Conservation (phyloP, 1,139 yeast genomes). For the Trichomonascaceae sp. region DNA sequence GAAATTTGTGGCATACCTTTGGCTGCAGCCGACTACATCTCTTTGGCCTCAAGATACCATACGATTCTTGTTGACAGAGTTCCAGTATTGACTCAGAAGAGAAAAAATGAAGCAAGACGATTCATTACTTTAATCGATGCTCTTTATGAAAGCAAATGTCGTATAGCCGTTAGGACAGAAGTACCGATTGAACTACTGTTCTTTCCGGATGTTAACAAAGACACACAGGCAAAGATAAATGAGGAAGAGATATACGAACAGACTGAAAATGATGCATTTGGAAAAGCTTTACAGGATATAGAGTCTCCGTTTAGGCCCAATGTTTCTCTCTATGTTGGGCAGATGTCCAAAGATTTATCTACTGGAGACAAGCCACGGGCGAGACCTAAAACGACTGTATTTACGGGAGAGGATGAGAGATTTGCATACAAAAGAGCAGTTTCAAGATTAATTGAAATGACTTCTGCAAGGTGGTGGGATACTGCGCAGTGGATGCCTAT, state of each 20-base stretch:
- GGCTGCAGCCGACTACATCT: constrained; percentile 66
- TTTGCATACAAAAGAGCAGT: constrained; percentile 72
- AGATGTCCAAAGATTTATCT: constrained; percentile 7
- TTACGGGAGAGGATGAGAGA: constrained; percentile 73
- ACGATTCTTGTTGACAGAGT: constrained; percentile 56
- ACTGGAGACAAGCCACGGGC: constrained; percentile 28
- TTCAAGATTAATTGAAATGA: constrained; percentile 63
- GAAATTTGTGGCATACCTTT: constrained; percentile 54
- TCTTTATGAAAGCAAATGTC: constrained; percentile 60
- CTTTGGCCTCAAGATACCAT: constrained; percentile 54
- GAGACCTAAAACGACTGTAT: constrained; percentile 44
- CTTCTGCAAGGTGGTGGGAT: constrained; percentile 48
- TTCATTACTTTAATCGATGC: constrained; percentile 65
- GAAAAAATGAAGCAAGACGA: constrained; percentile 64
- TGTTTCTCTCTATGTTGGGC: constrained; percentile 47
- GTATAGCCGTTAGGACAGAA: constrained; percentile 47
- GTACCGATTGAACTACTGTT: constrained; percentile 48
- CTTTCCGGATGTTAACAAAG: constrained; percentile 43
- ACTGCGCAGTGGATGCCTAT: constrained; percentile 50
- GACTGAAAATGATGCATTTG: constrained; percentile 65
- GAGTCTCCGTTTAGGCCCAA: constrained; percentile 66
- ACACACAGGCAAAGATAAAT: constrained; percentile 15
- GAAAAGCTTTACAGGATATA: constrained; percentile 56
- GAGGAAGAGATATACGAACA: constrained; percentile 21
- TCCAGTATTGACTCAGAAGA: constrained; percentile 51